These are phyloP conservation scores for Peniophora sp. DNA, from an alignment of 1,284 basidiomycete species.

Conservation along the genomic window DNA sequence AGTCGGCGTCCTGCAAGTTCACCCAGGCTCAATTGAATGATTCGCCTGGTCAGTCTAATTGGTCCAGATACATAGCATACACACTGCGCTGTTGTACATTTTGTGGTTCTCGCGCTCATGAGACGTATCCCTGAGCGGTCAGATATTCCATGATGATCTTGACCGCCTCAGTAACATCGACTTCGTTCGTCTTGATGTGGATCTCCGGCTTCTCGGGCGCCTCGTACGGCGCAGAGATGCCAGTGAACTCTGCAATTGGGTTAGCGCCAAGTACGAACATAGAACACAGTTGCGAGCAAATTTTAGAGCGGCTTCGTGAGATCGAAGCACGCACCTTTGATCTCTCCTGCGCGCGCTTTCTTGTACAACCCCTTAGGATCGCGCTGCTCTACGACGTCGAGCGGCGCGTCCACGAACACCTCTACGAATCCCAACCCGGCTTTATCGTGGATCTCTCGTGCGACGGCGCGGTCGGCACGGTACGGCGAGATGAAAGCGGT, in stretches of 20 bases:
- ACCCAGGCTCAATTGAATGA: too few species aligned
- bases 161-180: conserved; percentile 76
- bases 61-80: too few species aligned
- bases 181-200: conserved; percentile 86
- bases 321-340: conserved; percentile 66
- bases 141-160: conserved; percentile 82
- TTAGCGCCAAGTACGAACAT: not conserved
- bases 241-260: conserved; percentile 78
- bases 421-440: conserved; percentile 81
- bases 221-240: conserved; percentile 97
- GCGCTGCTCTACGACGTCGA: conserved; percentile 82
- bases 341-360: conserved; percentile 92
- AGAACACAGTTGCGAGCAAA: conserved; percentile 4
- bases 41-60: too few species aligned
- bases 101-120: not conserved
- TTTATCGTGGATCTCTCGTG: conserved; percentile 76
- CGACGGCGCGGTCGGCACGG: conserved; percentile 78
- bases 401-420: conserved; percentile 91
- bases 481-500: conserved; percentile 99
- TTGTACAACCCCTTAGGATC: conserved; percentile 99
- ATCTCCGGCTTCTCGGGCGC: conserved; percentile 83
- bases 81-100: too few species aligned
- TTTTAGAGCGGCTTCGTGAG: too few species aligned
- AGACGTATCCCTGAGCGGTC: conserved; percentile 39
- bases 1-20: too few species aligned